A percentile compares a stretch with the other conserved stretches of the same genome.
Conservation (phyloP, 2,329 filamentous ascomycete genomes). For the Diplodia seriata region DNA sequence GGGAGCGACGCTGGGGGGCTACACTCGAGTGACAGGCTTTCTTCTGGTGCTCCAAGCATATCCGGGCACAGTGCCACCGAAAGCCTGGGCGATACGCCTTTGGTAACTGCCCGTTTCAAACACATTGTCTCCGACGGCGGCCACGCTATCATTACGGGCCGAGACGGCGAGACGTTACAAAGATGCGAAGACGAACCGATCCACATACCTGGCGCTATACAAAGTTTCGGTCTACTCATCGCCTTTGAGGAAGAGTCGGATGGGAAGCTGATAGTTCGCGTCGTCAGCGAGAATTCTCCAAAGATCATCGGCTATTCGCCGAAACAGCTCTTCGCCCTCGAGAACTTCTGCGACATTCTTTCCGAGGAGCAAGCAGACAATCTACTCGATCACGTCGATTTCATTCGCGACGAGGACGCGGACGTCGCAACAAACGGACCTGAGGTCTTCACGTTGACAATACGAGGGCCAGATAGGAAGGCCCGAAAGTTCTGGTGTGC, state of each 20-base stretch:
- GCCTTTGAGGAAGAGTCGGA: conserved; percentile 74
- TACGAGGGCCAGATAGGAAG: conserved; percentile 64
- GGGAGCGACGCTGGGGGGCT: conserved; percentile 35
- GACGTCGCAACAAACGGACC: conserved; percentile 79
- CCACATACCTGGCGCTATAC: conserved; percentile 81
- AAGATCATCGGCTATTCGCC: conserved; percentile 79
- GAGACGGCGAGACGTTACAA: conserved; percentile 73
- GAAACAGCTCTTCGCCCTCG: conserved; percentile 73
- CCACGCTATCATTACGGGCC: conserved; percentile 82
- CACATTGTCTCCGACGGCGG: conserved; percentile 78
- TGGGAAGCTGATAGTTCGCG: conserved; percentile 70
- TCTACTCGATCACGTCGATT: conserved; percentile 84
- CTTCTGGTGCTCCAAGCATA: conserved; percentile 38
- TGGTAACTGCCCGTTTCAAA: conserved; percentile 77
- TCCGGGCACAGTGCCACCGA: conserved; percentile 47
- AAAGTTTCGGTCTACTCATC: conserved; percentile 79
- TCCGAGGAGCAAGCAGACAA: conserved; percentile 85
- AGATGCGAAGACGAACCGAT: conserved; percentile 92
- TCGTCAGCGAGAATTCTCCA: conserved; percentile 82
- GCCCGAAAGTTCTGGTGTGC: conserved; percentile 83
- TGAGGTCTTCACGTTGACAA: conserved; percentile 81
- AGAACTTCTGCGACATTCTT: conserved; percentile 82
- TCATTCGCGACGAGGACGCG: conserved; percentile 81
- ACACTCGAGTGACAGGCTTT: conserved; percentile 37
- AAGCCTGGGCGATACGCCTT: conserved; percentile 49